These are phyloP conservation scores for Talaromyces ruber DNA, from an alignment of 495 filamentous ascomycete genomes.

Conservation along the genomic window DNA sequence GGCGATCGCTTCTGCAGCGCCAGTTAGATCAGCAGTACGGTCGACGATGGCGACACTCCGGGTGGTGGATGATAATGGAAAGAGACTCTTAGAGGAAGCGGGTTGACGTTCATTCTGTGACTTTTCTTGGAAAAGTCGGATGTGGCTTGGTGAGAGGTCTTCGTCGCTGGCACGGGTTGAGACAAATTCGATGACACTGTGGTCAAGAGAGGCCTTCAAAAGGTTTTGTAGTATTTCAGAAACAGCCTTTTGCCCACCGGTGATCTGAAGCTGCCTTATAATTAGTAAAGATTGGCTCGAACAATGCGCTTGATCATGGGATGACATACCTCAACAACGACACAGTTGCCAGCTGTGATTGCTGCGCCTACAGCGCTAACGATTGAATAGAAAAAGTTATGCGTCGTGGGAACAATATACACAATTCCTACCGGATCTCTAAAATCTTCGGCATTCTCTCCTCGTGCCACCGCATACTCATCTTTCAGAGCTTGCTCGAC, in stretches of 20 bases:
- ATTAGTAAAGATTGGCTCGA: slow-evolving; percentile 16
- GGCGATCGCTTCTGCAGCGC: slow-evolving; percentile 36
- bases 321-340: slow-evolving; percentile 37
- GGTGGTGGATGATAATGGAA: not conserved
- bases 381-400: slow-evolving; percentile 41
- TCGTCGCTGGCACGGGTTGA: not conserved
- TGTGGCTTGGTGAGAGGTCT: not conserved
- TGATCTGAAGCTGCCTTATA: not conserved
- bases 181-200: not conserved
- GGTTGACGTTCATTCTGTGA: not conserved
- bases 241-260: slow-evolving; percentile 14
- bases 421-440: slow-evolving; percentile 34
- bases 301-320: slow-evolving; percentile 10
- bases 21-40: slow-evolving; percentile 36
- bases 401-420: slow-evolving; percentile 37
- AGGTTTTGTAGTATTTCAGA: slow-evolving; percentile 17
- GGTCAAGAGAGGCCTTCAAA: slow-evolving; percentile 7
- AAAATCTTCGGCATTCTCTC: slow-evolving; percentile 20
- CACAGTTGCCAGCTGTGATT: slow-evolving; percentile 43
- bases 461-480: slow-evolving; percentile 41
- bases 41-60: slow-evolving; percentile 43
- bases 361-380: slow-evolving; percentile 39
- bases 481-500: slow-evolving; percentile 27
- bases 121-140: not conserved
- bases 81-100: not conserved